phyloP scores from a whole-genome alignment of 2,329 filamentous ascomycete species.

The Blastomyces percursus region DNA sequence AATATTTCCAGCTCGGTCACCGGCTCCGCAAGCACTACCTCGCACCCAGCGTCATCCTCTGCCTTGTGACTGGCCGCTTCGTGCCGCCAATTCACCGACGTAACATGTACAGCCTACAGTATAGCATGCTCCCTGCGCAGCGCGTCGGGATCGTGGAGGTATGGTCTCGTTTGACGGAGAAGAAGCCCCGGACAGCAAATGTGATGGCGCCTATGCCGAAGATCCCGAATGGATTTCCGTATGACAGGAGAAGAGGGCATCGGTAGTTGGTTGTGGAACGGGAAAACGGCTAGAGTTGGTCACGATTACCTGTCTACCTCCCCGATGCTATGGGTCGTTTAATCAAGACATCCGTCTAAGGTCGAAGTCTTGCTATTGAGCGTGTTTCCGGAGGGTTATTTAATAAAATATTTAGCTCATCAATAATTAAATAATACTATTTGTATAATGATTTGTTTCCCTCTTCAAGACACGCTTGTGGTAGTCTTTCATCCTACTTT shows the following conservation, averaged over 20 bases:
- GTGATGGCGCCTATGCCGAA: constrained; percentile 21
- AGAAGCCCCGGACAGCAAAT: constrained; percentile 21
- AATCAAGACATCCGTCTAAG: neutral
- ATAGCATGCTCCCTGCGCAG: constrained; percentile 86
- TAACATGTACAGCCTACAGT: constrained; percentile 91
- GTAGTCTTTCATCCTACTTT: neutral
- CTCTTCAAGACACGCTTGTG: neutral
- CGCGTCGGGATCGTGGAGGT: constrained; percentile 73
- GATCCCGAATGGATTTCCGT: constrained; percentile 25
- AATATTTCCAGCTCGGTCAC: constrained; percentile 89
- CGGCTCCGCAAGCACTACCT: constrained; percentile 94
- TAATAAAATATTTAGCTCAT: neutral
- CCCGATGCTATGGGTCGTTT: neutral
- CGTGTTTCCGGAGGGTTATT: neutral
- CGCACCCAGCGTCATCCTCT: constrained; percentile 75
- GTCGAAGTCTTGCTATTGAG: neutral
- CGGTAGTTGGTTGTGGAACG: constrained; percentile 10
- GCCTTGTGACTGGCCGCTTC: constrained; percentile 79
- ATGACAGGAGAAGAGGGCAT: constrained; percentile 27
- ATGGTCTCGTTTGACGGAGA: constrained; percentile 60
- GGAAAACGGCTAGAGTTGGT: neutral
- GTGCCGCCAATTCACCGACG: constrained; percentile 91
- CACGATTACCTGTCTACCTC: neutral
- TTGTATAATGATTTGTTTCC: neutral
- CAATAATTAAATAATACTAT: neutral